Percentiles rank a stretch among this genome's conserved stretches.
These are phyloP conservation scores for Coleophoma crateriformis DNA, from an alignment of 2,329 filamentous ascomycete genomes.

Conservation along the genomic window DNA sequence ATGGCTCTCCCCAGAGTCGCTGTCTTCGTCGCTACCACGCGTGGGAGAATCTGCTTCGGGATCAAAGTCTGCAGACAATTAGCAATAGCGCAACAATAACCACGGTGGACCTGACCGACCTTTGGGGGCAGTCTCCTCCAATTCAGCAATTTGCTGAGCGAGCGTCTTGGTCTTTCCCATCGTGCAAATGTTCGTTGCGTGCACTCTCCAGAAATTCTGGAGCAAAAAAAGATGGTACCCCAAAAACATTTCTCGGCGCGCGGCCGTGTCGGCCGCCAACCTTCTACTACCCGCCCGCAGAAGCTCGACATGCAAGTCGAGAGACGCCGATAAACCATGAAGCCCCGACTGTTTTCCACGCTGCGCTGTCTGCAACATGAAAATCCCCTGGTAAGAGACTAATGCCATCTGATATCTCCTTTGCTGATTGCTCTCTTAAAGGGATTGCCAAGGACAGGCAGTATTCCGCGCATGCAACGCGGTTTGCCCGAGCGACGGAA, in stretches of 20 bases:
- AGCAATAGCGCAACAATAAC: conserved; percentile 4
- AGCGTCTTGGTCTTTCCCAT: conserved; percentile 46
- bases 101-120: conserved; percentile 36
- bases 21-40: conserved; percentile 25
- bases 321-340: conserved; percentile 20
- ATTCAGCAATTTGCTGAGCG: conserved; percentile 55
- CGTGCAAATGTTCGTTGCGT: conserved; percentile 18
- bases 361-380: conserved; percentile 62
- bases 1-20: conserved; percentile 43
- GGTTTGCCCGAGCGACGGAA: conserved; percentile 75
- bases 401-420: background rate
- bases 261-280: conserved; percentile 14
- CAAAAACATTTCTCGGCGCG: conserved; percentile 8
- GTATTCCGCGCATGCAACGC: conserved; percentile 69
- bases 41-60: conserved; percentile 27
- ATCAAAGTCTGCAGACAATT: conserved; percentile 28
- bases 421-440: conserved; percentile 29
- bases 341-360: conserved; percentile 47
- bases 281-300: background rate
- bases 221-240: conserved; percentile 8
- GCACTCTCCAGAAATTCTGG: conserved; percentile 12
- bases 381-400: conserved; percentile 68
- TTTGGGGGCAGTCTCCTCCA: conserved; percentile 50
- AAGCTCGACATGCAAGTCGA: conserved; percentile 3
- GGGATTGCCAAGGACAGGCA: conserved; percentile 79